Evolutionary conservation across 1,284 basidiomycete genomes (phyloP).

Genomic region (Ganoderma lucidum): DNA sequence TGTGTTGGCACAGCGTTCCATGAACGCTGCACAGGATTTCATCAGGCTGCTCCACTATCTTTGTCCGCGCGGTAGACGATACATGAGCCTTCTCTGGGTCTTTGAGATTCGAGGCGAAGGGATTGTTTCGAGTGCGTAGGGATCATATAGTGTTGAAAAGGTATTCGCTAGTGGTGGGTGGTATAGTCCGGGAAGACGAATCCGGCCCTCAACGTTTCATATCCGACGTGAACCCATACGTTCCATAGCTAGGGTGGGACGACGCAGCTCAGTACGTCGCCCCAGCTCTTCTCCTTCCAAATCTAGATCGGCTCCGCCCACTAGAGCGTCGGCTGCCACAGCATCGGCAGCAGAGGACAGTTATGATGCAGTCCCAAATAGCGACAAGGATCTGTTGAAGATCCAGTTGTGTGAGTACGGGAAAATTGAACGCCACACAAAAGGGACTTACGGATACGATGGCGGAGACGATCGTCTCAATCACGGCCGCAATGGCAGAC

Average conservation of each 20-base stretch:
- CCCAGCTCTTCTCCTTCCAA: background rate
- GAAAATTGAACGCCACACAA: background rate
- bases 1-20: background rate
- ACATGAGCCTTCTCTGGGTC: too few relatives aligned
- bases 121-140: background rate
- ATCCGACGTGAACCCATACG: background rate
- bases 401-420: background rate
- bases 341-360: constrained; percentile 68
- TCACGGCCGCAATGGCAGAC: constrained; percentile 60
- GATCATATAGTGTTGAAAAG: background rate
- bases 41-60: too few relatives aligned
- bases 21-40: background rate
- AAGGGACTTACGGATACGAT: constrained; percentile 57
- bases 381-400: constrained; percentile 58
- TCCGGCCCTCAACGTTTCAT: too few relatives aligned
- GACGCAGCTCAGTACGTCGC: background rate
- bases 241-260: background rate
- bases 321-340: constrained; percentile 31
- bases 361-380: constrained; percentile 62
- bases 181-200: too few relatives aligned
- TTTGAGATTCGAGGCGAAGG: background rate
- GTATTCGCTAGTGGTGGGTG: background rate
- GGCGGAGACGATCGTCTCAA: constrained; percentile 63
- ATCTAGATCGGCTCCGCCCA: background rate
- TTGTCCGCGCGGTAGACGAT: too few relatives aligned